Conservation (phyloP, 2,329 filamentous ascomycete species). For the Diaporthe citriasiana region DNA sequence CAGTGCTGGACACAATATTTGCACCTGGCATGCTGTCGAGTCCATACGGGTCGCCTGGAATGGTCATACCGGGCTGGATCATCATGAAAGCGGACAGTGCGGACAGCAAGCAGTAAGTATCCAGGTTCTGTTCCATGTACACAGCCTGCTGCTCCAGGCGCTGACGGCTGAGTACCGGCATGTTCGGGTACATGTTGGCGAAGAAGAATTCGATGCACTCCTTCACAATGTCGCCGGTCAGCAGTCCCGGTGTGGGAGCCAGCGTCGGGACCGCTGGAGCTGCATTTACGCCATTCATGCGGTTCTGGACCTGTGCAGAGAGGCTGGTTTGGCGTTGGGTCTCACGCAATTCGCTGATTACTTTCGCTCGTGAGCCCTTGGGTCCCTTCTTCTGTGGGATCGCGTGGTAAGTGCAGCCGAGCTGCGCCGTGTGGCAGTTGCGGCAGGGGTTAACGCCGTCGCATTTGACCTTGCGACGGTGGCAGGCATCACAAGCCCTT, state of each 20-base stretch:
- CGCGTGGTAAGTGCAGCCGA: conserved; percentile 81
- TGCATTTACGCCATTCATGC: conserved; percentile 68
- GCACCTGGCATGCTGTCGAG: conserved; percentile 70
- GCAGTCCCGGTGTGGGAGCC: conserved; percentile 70
- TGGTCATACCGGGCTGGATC: conserved; percentile 76
- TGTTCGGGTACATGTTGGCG: conserved; percentile 73
- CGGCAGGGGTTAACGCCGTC: conserved; percentile 79
- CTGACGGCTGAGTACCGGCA: conserved; percentile 73
- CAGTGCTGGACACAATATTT: conserved; percentile 74
- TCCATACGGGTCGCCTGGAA: conserved; percentile 70
- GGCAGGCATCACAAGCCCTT: conserved; percentile 79
- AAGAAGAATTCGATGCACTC: conserved; percentile 79
- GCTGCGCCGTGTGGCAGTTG: conserved; percentile 76
- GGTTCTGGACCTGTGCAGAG: conserved; percentile 72
- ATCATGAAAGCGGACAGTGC: conserved; percentile 78
- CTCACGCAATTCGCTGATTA: conserved; percentile 80
- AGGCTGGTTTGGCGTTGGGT: conserved; percentile 77
- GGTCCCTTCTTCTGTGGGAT: conserved; percentile 83
- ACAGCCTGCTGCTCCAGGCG: conserved; percentile 70
- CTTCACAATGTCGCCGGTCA: conserved; percentile 74
- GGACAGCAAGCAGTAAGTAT: conserved; percentile 74
- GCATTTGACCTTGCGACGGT: conserved; percentile 82
- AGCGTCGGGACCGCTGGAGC: conserved; percentile 63
- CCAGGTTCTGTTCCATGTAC: conserved; percentile 73
- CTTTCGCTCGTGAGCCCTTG: conserved; percentile 80